A percentile compares a stretch with the other conserved stretches of the same genome.
Evolutionary conservation across 2,329 filamentous ascomycete genomes (phyloP).

Genomic region (Didymella lethalis): DNA sequence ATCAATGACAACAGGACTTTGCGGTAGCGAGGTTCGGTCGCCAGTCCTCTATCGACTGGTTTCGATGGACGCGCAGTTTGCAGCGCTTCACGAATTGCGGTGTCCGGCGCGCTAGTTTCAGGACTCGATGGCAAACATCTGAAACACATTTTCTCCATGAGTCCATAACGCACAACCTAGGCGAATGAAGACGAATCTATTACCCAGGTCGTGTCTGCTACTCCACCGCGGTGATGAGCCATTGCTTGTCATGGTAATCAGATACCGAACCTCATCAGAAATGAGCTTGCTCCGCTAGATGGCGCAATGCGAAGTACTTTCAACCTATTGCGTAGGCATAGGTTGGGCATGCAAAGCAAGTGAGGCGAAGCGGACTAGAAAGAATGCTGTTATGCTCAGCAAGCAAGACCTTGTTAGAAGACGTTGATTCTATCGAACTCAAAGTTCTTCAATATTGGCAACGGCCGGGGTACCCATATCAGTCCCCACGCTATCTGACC

Average conservation of each 20-base stretch:
- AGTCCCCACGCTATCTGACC: constrained; percentile 19
- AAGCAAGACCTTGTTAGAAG: constrained; percentile 10
- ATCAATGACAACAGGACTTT: neutral
- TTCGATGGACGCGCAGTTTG: neutral
- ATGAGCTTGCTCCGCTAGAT: neutral
- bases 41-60: neutral
- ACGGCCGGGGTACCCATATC: constrained; percentile 19
- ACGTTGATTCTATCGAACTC: constrained; percentile 8
- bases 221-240: constrained; percentile 1
- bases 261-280: neutral
- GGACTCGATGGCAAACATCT: neutral
- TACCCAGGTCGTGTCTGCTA: neutral
- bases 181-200: neutral
- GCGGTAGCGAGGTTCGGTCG: neutral
- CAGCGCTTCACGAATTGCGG: neutral
- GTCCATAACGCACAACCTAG: neutral
- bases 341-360: constrained; percentile 1
- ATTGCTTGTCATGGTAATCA: neutral
- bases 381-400: constrained; percentile 5
- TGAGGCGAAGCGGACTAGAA: constrained; percentile 5
- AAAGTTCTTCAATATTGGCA: constrained; percentile 7
- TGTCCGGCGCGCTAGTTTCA: neutral
- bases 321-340: neutral
- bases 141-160: constrained; percentile 9
- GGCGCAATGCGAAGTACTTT: constrained; percentile 1